Percentiles rank a stretch among this genome's conserved stretches.
Evolutionary conservation across 495 filamentous ascomycete species (phyloP).

Genomic region (Trichocladium antarcticum): DNA sequence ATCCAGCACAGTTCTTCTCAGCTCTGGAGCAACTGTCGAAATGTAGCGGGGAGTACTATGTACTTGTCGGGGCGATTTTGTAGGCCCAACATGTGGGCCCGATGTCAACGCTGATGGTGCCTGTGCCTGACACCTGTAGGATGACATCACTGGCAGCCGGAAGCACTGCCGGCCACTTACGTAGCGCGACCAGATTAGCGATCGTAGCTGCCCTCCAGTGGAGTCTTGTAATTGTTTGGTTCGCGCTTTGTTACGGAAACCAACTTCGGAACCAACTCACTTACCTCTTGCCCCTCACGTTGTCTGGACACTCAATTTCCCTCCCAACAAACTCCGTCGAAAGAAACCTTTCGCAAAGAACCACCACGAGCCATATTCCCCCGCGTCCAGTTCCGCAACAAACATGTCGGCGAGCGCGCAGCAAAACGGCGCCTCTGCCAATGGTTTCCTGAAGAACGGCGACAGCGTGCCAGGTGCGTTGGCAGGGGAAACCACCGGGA

Average conservation of each 20-base stretch:
- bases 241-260: too few relatives aligned
- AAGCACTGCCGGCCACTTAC: not conserved
- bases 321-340: not conserved
- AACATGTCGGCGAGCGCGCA: constrained; percentile 9
- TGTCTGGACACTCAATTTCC: not conserved
- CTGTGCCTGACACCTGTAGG: not conserved
- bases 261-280: too few relatives aligned
- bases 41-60: too few relatives aligned
- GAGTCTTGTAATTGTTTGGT: not conserved
- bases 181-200: not conserved
- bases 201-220: not conserved
- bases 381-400: not conserved
- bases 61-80: too few relatives aligned
- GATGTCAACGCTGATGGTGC: too few relatives aligned
- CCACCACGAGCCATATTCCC: not conserved
- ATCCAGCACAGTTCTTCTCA: too few relatives aligned
- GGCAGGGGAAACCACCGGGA: not conserved
- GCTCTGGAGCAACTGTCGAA: too few relatives aligned
- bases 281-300: not conserved
- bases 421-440: not conserved
- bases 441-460: not conserved
- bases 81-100: too few relatives aligned
- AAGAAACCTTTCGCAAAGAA: not conserved
- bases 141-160: constrained; percentile 2
- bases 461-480: not conserved